phyloP scores from a whole-genome alignment of 2,329 filamentous ascomycete species.

The Tolypocladium ophioglossoides region DNA sequence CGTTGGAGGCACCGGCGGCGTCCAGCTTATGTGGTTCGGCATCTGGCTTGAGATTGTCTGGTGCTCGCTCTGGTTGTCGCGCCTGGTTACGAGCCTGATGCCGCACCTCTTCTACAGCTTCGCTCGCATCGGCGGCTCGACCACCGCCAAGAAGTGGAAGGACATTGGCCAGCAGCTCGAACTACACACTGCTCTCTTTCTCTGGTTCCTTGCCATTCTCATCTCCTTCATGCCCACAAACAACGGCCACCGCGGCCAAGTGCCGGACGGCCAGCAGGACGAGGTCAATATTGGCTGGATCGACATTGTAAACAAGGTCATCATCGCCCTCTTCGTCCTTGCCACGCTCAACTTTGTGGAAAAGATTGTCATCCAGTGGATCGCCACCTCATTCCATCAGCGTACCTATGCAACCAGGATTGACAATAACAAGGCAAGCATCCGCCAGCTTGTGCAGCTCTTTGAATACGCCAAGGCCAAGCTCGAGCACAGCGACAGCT shows the following conservation, averaged over 20 bases:
- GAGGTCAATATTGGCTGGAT: constrained; percentile 57
- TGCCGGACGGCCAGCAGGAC: constrained; percentile 23
- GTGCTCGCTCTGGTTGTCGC: constrained; percentile 76
- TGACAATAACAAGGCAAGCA: constrained; percentile 85
- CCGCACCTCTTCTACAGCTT: constrained; percentile 36
- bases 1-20: constrained; percentile 58
- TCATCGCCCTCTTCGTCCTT: constrained; percentile 75
- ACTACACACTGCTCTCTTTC: constrained; percentile 73
- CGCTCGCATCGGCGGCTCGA: constrained; percentile 67
- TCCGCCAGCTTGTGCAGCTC: constrained; percentile 45
- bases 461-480: constrained; percentile 69
- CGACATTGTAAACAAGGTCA: constrained; percentile 68
- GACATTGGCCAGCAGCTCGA: constrained; percentile 82
- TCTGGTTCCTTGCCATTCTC: constrained; percentile 84
- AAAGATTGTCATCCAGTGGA: constrained; percentile 90
- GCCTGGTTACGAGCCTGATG: constrained; percentile 41
- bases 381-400: constrained; percentile 85
- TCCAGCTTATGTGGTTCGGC: constrained; percentile 78
- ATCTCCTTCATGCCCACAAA: constrained; percentile 80
- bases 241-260: constrained; percentile 40
- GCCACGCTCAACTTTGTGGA: constrained; percentile 74
- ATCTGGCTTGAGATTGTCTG: constrained; percentile 94
- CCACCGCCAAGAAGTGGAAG: constrained; percentile 85
- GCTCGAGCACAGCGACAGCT: constrained; percentile 40
- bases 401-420: constrained; percentile 87